Evolutionary conservation across 202 grass and related monocot genomes (phyloP).

Genomic region (Bolboschoenoplectus hybrid): DNA sequence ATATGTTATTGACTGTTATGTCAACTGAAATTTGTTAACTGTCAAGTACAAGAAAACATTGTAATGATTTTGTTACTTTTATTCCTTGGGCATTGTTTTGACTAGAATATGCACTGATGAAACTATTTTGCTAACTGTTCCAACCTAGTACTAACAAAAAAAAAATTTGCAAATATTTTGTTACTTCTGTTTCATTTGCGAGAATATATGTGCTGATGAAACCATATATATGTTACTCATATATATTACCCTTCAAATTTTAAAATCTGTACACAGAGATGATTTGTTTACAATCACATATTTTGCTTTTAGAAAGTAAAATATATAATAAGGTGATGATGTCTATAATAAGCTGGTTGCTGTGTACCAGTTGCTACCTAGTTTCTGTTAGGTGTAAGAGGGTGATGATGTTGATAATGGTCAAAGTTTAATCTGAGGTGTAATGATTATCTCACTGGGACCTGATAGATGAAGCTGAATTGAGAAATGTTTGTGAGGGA

Average conservation of each 20-base stretch:
- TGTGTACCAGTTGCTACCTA: neutral
- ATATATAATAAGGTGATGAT: no score
- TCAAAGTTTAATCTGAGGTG: neutral
- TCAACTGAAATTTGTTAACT: neutral
- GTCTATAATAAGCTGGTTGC: neutral
- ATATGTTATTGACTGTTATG: neutral
- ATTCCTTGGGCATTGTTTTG: neutral
- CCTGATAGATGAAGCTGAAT: neutral
- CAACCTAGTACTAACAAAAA: neutral
- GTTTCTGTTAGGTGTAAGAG: conserved; percentile 4
- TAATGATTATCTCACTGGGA: neutral
- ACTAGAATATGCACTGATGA: conserved; percentile 1
- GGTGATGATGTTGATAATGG: neutral
- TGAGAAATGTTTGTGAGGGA: neutral
- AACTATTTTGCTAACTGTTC: neutral
- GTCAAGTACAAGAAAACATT: neutral
- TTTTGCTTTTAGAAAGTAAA: neutral
- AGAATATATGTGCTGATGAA: neutral
- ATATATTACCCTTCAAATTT: neutral
- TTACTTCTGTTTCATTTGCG: neutral
- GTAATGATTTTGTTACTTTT: neutral
- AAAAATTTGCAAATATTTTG: neutral
- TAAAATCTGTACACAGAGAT: neutral
- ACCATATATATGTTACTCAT: neutral
- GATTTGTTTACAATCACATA: neutral